Base-by-base conservation (phyloP, 495 filamentous ascomycete genomes). In the Penicillium daleae region DNA sequence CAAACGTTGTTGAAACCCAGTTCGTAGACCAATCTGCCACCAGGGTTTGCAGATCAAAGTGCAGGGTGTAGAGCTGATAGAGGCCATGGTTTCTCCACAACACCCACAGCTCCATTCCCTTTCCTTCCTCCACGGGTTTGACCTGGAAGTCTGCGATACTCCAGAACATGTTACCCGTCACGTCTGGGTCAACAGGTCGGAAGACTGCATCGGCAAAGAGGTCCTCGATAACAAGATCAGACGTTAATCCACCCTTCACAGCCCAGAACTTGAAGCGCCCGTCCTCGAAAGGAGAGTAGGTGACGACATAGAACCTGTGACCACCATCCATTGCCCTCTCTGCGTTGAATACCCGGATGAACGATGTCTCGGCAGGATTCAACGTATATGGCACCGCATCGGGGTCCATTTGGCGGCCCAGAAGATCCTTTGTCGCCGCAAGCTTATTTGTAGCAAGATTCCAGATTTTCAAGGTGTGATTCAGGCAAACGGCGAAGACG, bases 221-320 rank as follows among this genome's bases (percentile, higher is more conserved):
- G 69, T 97, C 93, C 56, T 83, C 80, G 19, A 96, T 81, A 10
- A 86, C 84, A 8, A 91, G 71, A 7, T 82, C 82, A 21, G 84
- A 84, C 33, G 83, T 83, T 46, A 87, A 80, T 29, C 87, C 84
- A 17, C 88, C 85, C 59, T 83, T 82, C 3, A 93, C 83, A 55
- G 85, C 87, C 92, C 93, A 99, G 75, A 99, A 93, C 75, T 97
- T 98, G 84, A 99, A 97, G 65, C 92, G 87, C 26, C 92, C 91
- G 70, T 92, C 81, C 60, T 91, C 87, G 67, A 92, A 81, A 9
- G 95, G 92, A 33, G 93, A 97, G 73, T 92, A 97, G 13, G 92
- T 94, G 24, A 91, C 86, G 22, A 92, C 84, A 60, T 90, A 83
- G 65, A 92, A 92, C 46, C 83, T 78, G 59, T 91, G 87, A 29